These are phyloP conservation scores for Chlamydomonas sp. DNA, from an alignment of 139 green algal species.

Conservation along the genomic window DNA sequence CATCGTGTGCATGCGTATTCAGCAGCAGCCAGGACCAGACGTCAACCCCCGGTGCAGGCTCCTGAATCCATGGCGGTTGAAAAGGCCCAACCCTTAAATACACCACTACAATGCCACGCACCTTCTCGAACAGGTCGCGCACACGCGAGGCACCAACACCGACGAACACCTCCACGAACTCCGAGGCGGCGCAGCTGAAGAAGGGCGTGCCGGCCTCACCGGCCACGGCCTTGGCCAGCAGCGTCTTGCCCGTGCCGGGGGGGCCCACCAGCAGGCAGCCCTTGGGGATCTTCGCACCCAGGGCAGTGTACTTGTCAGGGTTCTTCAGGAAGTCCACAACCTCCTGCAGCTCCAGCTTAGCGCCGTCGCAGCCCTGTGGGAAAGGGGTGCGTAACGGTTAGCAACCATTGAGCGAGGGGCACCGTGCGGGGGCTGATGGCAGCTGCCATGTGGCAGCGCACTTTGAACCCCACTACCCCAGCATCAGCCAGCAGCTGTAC, in stretches of 20 bases:
- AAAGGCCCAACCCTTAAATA: neutral
- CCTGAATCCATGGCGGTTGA: too few species aligned
- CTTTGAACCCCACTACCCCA: neutral
- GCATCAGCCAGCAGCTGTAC: too few species aligned
- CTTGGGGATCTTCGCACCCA: constrained; percentile 99
- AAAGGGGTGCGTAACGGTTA: neutral
- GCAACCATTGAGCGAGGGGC: too few species aligned
- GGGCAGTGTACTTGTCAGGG: constrained; percentile 98
- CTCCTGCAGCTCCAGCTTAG: constrained; percentile 96
- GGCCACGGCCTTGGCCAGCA: constrained; percentile 98
- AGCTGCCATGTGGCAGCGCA: neutral
- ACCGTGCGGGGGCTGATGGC: neutral
- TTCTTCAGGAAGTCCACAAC: constrained; percentile 99
- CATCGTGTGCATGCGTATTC: too few species aligned
- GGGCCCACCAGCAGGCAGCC: constrained; percentile 87
- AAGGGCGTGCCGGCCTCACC: constrained; percentile 97
- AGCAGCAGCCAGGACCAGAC: too few species aligned
- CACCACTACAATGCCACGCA: neutral
- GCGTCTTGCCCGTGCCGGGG: constrained; percentile 95
- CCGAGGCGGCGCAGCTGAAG: constrained; percentile 98
- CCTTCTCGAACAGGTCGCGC: constrained; percentile 98
- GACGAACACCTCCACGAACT: constrained; percentile 99
- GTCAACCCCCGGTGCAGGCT: too few species aligned
- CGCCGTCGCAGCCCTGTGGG: constrained; percentile 87
- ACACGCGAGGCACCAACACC: constrained; percentile 96